Evolutionary conservation across 208 protist species (phyloP).

Genomic region (Acanthamoeba lenticulata): DNA sequence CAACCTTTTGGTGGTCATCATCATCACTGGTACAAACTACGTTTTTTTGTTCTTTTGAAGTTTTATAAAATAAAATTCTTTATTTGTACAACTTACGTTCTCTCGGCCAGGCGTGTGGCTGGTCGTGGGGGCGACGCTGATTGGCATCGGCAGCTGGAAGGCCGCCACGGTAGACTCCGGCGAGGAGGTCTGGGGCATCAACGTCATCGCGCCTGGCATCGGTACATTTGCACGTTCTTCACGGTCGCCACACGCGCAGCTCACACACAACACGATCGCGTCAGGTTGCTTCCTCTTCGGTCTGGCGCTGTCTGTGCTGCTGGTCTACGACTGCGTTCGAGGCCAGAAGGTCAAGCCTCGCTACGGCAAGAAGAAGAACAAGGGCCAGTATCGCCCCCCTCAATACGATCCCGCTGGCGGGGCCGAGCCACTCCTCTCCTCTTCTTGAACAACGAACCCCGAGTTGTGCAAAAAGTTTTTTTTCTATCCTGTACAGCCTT

Average conservation of each 20-base stretch:
- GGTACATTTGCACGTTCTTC: too few species aligned
- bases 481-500: too few species aligned
- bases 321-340: slow-evolving; percentile 2
- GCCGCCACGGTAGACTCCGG: not conserved
- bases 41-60: not conserved
- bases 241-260: too few species aligned
- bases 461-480: too few species aligned
- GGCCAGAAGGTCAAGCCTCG: not conserved
- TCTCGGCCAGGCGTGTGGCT: not conserved
- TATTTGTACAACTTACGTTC: not conserved
- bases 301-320: not conserved
- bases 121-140: not conserved
- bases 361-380: slow-evolving; percentile 9
- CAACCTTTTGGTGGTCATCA: not conserved
- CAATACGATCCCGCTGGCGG: not conserved
- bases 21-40: not conserved
- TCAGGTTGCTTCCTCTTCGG: not conserved
- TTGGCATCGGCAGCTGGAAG: not conserved
- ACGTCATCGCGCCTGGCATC: not conserved
- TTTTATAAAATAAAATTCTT: not conserved
- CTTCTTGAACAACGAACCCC: not conserved
- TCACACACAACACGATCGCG: not conserved
- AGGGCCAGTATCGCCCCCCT: not conserved
- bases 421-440: not conserved
- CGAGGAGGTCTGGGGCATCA: not conserved